Conservation (phyloP, 139 green algal species). For the Nannochloris sp. region DNA sequence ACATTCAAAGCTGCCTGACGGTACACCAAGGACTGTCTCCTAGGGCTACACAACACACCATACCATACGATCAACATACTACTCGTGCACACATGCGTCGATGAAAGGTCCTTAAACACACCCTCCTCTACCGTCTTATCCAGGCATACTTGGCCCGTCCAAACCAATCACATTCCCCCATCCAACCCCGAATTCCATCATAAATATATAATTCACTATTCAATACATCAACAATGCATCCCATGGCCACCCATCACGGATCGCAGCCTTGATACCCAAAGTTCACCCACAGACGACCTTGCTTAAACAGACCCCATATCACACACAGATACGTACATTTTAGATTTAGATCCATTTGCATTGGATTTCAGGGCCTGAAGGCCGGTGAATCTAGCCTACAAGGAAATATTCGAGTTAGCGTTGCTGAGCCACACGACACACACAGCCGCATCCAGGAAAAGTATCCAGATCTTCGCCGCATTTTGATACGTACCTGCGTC, state of each 20-base stretch:
- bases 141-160: too few species aligned
- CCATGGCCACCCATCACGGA: too few species aligned
- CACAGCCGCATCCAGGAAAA: neutral
- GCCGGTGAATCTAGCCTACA: conserved; percentile 1
- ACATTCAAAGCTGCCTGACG: neutral
- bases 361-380: neutral
- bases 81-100: neutral
- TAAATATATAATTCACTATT: too few species aligned
- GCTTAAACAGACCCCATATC: neutral
- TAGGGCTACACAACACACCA: neutral
- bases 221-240: too few species aligned
- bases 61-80: neutral
- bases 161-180: too few species aligned
- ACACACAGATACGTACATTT: neutral
- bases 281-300: neutral
- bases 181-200: too few species aligned
- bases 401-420: neutral
- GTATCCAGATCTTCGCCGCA: neutral
- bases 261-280: too few species aligned
- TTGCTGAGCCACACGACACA: neutral
- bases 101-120: neutral
- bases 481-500: neutral
- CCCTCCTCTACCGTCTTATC: too few species aligned
- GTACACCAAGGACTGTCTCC: neutral
- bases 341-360: neutral